A percentile compares a stretch with the other conserved stretches of the same genome.
Conservation (phyloP, 1,139 yeast genomes). For the Kurtzmaniella natalensis region DNA sequence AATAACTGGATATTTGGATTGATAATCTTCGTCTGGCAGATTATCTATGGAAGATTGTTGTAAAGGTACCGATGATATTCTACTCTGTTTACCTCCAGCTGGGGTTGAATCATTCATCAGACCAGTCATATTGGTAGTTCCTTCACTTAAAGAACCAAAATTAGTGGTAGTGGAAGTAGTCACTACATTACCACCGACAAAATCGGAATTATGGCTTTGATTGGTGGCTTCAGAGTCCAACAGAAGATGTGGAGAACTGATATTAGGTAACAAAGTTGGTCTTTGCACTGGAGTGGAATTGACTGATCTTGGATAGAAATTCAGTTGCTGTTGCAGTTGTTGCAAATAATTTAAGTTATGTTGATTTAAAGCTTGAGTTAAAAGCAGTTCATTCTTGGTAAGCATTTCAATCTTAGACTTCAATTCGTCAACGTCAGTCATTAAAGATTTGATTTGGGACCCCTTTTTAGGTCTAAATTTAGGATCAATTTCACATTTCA, state of each 20-base stretch:
- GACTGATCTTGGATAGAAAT: constrained; percentile 8
- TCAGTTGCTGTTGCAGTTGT: constrained; percentile 15
- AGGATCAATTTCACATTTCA: constrained; percentile 87
- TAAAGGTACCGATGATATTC: neutral
- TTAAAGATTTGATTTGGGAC: constrained; percentile 76
- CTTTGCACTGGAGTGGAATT: constrained; percentile 10
- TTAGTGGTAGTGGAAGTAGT: neutral
- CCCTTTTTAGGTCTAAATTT: constrained; percentile 90
- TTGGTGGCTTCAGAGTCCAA: neutral
- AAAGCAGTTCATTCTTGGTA: constrained; percentile 63
- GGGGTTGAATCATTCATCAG: neutral
- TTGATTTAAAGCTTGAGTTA: constrained; percentile 58
- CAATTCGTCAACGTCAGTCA: constrained; percentile 81
- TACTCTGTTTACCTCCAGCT: neutral
- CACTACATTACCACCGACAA: too few relatives aligned
- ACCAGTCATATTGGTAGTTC: neutral
- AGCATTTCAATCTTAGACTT: constrained; percentile 73
- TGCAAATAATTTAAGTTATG: constrained; percentile 33
- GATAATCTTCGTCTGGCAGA: constrained; percentile 7
- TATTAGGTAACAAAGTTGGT: constrained; percentile 4
- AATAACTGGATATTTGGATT: constrained; percentile 12
- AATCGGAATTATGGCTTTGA: neutral
- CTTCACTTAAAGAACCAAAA: neutral
- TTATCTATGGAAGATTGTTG: constrained; percentile 2
- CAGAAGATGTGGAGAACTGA: constrained; percentile 2